Base-by-base conservation (phyloP, 192 early-diverging fungal species). In the Fimicolochytrium jonesii region DNA sequence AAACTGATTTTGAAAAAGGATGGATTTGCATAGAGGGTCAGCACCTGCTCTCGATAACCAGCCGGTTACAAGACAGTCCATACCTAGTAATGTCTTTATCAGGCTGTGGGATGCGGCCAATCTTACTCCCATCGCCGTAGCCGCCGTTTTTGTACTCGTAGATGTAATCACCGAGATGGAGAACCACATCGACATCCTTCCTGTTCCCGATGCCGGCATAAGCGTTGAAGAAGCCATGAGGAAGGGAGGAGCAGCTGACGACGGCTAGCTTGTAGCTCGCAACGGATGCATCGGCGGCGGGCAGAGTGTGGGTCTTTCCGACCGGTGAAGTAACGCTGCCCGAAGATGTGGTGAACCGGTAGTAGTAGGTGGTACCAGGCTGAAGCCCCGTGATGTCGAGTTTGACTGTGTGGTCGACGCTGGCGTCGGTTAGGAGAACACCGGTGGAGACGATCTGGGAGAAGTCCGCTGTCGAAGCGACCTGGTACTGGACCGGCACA, bases 361-460 rank as follows among this genome's bases (percentile, higher is more conserved):
- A 73, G 59, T 62, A 74, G 63, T 74, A 70, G 47, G 64, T 59
- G 7, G 64, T 66, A 1, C 42, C 30, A 10, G 75, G 75, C n/a
- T 39, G 22, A 11, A 77, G 68, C 7, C 64, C 64, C 26, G 22
- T 50, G 22, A 70, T 43, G 34, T 73, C 71, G 25, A 77, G 51
- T 55, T 77, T 77, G 67, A 77, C 71, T 41, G 66, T 72, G 47
- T 57, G 70, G 56, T 72, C 74, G 6, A 75, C 73, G 22, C 67
- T 52, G 33, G 52, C 35, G 13, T 32, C 43, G 17, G 73, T 75
- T 7, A 59, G n/a, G 18, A 72, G 62, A 3, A 52, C 45, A 2
- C 62, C 70, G n/a, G 42, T 61, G 17, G 43, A 18, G 15, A 71
- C 23, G n/a, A 64, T 18, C 5, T 11, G 0, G 15, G 52, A 45